Evolutionary conservation across 2,329 filamentous ascomycete species (phyloP).

Genomic region (Septoria linicola): DNA sequence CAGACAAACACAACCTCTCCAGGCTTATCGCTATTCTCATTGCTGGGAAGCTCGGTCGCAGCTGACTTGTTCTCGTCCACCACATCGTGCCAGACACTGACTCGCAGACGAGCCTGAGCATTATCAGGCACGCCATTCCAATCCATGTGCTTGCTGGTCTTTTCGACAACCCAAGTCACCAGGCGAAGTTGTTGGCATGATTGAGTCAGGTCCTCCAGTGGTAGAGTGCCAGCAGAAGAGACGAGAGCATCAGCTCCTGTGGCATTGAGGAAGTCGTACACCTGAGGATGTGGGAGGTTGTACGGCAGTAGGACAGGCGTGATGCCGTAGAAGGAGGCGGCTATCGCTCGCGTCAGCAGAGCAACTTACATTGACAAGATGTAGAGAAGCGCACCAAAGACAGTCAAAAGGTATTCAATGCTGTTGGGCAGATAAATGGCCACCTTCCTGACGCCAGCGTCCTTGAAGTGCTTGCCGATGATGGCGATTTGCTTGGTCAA

Average conservation of each 20-base stretch:
- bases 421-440: constrained; percentile 93
- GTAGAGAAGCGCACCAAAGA: constrained; percentile 62
- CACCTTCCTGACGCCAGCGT: constrained; percentile 68
- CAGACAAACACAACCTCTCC: constrained; percentile 64
- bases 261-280: constrained; percentile 70
- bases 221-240: constrained; percentile 81
- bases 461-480: constrained; percentile 73
- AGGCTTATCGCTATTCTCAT: constrained; percentile 54
- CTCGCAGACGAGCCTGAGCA: constrained; percentile 70
- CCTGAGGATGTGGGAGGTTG: constrained; percentile 66
- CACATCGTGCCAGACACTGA: constrained; percentile 92
- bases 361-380: too few species aligned
- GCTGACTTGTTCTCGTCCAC: constrained; percentile 66
- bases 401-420: constrained; percentile 74
- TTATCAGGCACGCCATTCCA: constrained; percentile 87
- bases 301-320: constrained; percentile 84
- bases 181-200: constrained; percentile 70
- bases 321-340: constrained; percentile 84
- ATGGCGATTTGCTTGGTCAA: constrained; percentile 84
- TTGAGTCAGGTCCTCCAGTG: constrained; percentile 70
- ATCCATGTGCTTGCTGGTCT: constrained; percentile 87
- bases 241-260: constrained; percentile 78
- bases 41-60: constrained; percentile 63
- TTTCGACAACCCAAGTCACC: constrained; percentile 88
- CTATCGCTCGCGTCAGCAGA: constrained; percentile 42